phyloP scores from a whole-genome alignment of 176 grass and related monocot genomes.

The Thalia dealbata region DNA sequence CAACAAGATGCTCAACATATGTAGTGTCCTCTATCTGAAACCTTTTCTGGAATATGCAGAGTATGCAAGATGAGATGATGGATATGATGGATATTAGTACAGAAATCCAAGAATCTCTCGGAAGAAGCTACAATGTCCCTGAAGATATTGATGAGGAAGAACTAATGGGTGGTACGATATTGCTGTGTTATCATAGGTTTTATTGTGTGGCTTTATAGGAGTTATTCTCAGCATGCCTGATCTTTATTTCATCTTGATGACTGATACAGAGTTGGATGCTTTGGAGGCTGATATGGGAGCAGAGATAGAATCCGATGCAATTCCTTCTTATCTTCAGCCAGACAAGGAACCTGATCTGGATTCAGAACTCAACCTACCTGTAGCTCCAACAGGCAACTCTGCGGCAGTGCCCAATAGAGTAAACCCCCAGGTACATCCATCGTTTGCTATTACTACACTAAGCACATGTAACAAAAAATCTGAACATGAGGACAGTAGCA shows the following conservation, averaged over 20 bases:
- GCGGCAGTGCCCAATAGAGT: conserved; percentile 25
- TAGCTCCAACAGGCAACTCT: conserved; percentile 51
- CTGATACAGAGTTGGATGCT: conserved; percentile 68
- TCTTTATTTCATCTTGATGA: neutral
- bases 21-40: neutral
- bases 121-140: conserved; percentile 87
- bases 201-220: neutral
- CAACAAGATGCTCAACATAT: too few species aligned
- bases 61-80: conserved; percentile 98
- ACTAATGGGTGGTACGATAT: conserved; percentile 70
- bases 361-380: conserved; percentile 55
- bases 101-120: conserved; percentile 92
- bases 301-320: conserved; percentile 32
- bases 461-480: neutral
- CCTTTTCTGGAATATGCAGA: conserved; percentile 28
- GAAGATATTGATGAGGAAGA: conserved; percentile 96
- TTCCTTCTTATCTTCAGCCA: conserved; percentile 88
- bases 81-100: conserved; percentile 87
- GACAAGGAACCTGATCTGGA: conserved; percentile 61
- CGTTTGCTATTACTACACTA: neutral
- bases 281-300: conserved; percentile 84
- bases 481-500: neutral
- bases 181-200: neutral
- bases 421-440: conserved; percentile 29
- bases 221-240: conserved; percentile 1